Conservation (phyloP, 495 filamentous ascomycete genomes). For the Chaetomidium leptoderma region DNA sequence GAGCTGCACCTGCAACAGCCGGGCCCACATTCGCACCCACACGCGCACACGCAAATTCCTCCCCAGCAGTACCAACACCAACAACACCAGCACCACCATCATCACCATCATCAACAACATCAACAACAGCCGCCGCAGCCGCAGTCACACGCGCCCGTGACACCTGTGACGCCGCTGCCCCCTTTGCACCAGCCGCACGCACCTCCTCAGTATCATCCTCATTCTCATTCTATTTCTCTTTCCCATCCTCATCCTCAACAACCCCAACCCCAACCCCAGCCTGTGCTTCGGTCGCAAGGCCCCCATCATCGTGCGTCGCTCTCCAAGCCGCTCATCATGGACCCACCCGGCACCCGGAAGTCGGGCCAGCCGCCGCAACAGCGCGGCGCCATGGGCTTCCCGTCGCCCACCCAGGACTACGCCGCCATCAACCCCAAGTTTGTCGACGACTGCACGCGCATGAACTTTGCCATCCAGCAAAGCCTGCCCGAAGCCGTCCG, state of each 20-base stretch:
- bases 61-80: slow-evolving; percentile 1
- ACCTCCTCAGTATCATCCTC: not conserved
- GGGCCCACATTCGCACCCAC: slow-evolving; percentile 3
- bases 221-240: too few relatives aligned
- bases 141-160: slow-evolving; percentile 4
- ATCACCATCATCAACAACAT: slow-evolving; percentile 8
- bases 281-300: not conserved
- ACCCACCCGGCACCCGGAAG: slow-evolving; percentile 32
- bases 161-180: slow-evolving; percentile 9
- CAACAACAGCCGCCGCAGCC: slow-evolving; percentile 8
- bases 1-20: not conserved
- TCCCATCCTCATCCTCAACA: too few relatives aligned
- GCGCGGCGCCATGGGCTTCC: slow-evolving; percentile 28
- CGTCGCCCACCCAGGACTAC: slow-evolving; percentile 39
- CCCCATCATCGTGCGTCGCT: slow-evolving; percentile 1
- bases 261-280: slow-evolving; percentile 11
- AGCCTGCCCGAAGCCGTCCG: slow-evolving; percentile 43
- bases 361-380: slow-evolving; percentile 13
- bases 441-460: slow-evolving; percentile 39
- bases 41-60: slow-evolving; percentile 8
- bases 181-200: slow-evolving; percentile 11
- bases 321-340: slow-evolving; percentile 40
- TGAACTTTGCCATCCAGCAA: slow-evolving; percentile 41
- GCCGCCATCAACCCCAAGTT: slow-evolving; percentile 37
- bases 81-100: not conserved